Evolutionary conservation across 805 yeast genomes (phyloP), one percentile per base, ranked within the genome.

Genomic region (Candida maesae): DNA sequence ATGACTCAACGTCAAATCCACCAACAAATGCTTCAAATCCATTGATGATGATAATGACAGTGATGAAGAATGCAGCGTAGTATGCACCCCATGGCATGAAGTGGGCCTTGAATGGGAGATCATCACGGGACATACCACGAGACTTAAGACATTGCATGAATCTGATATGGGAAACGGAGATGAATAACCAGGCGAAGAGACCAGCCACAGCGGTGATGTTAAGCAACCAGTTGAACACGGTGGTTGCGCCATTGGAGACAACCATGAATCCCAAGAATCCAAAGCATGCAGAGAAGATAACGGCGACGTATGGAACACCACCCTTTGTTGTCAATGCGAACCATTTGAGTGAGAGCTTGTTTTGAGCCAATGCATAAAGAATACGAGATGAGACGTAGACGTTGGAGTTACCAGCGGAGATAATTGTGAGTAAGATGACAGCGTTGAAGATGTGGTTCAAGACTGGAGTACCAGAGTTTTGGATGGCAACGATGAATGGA

Each of bases 381-480:
- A 80, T 68, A 64, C 93, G 69, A 3, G 89, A 81, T 31, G 87
- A 82, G 50, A 80, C 77, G 62, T 83, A 82, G 23, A 83, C 70
- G 56, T 81, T 80, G 12, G 89, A 81, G 65, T 84, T 84, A 58
- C 81, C 91, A 20, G 91, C 89, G n/a, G 90, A 82, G 36, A 81
- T 71, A 42, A 83, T 75, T 14, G 90, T 79, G 17, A 73, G 50
- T 35, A 84, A 58, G 46, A 84, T 77, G 38, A 83, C 81, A 14
- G 83, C 90, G 58, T 84, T 84, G 63, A 84, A 79, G 39, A 84
- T 79, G 55, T 76, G 71, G 34, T 89, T 86, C 45, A 84, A 64
- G 3, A 80, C 72, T 44, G 67, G 66, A 16, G 89, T 82, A 24
- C 87, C 88, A 4, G 81, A 73, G 62, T 79, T 81, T 45, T 69